phyloP scores from a whole-genome alignment of 495 filamentous ascomycete genomes.

The Amphirosellinia nigrospora region DNA sequence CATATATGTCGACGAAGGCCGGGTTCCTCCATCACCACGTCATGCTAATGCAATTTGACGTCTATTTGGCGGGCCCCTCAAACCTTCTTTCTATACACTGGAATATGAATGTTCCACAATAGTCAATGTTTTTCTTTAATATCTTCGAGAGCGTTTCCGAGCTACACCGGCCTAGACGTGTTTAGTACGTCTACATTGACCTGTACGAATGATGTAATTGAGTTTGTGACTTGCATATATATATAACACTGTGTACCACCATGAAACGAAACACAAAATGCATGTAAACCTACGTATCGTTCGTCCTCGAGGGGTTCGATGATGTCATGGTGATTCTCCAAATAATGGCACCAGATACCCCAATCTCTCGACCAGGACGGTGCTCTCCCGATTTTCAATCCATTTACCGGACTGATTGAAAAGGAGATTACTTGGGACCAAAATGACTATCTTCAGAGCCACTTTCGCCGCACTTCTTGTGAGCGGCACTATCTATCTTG shows the following conservation, averaged over 20 bases:
- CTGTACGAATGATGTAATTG: not conserved
- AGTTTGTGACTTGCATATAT: not conserved
- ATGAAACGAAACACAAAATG: not conserved
- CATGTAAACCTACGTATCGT: not conserved
- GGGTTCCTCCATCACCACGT: conserved; percentile 6
- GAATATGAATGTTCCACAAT: not conserved
- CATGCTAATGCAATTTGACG: conserved; percentile 19
- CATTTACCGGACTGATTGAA: not conserved
- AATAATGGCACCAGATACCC: not conserved
- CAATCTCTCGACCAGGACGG: not conserved
- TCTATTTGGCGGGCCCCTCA: conserved; percentile 9
- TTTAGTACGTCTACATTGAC: too few species aligned
- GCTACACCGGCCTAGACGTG: not conserved
- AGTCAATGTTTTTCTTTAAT: not conserved
- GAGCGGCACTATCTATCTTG: conserved; percentile 5
- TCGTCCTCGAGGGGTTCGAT: conserved; percentile 2
- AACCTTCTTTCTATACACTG: not conserved
- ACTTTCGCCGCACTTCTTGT: conserved; percentile 2
- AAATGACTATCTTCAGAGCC: conserved; percentile 11
- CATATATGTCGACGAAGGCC: not conserved
- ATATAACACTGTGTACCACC: not conserved
- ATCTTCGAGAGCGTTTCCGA: not conserved
- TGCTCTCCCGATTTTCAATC: not conserved
- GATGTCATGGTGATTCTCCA: conserved; percentile 24
- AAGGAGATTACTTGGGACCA: not conserved